A percentile compares a stretch with the other conserved stretches of the same genome.
Evolutionary conservation across 1,139 yeast species (phyloP).

Genomic region (Sugiyamaella novakii): DNA sequence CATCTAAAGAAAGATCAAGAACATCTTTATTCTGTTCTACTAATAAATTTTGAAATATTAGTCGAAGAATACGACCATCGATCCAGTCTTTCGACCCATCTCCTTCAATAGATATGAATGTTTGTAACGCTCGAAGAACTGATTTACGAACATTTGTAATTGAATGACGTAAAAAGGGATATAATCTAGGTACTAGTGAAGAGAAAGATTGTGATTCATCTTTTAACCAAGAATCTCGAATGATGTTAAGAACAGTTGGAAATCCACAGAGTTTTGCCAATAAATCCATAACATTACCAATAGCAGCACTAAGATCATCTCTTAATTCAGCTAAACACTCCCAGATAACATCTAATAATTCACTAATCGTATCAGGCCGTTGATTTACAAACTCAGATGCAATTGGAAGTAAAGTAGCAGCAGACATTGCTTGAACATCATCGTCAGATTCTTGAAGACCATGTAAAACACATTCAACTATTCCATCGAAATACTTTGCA

Average conservation of each 20-base stretch:
- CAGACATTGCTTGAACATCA: conserved; percentile 97
- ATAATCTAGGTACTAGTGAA: conserved; percentile 82
- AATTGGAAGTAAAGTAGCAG: conserved; percentile 88
- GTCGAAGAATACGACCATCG: conserved; percentile 66
- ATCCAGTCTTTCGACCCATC: conserved; percentile 72
- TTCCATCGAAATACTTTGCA: conserved; percentile 57
- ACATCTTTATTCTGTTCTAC: conserved; percentile 86
- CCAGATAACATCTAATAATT: conserved; percentile 81
- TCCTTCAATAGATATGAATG: conserved; percentile 71
- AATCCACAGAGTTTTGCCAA: conserved; percentile 86
- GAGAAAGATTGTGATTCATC: conserved; percentile 60
- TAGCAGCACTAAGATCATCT: conserved; percentile 92
- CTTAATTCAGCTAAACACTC: conserved; percentile 77
- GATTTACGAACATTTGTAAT: conserved; percentile 90
- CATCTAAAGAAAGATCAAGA: conserved; percentile 60
- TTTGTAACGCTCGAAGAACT: conserved; percentile 75
- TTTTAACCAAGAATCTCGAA: conserved; percentile 57
- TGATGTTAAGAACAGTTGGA: conserved; percentile 68
- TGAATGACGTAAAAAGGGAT: conserved; percentile 92
- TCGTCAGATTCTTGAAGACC: conserved; percentile 86
- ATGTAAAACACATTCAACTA: conserved; percentile 82
- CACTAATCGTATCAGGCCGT: conserved; percentile 60
- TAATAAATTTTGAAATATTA: conserved; percentile 81
- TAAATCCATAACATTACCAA: conserved; percentile 94
- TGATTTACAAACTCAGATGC: conserved; percentile 78